Evolutionary conservation across 495 filamentous ascomycete genomes (phyloP), one percentile per base, ranked within the genome.

Genomic region (Tuber umbilicatum): DNA sequence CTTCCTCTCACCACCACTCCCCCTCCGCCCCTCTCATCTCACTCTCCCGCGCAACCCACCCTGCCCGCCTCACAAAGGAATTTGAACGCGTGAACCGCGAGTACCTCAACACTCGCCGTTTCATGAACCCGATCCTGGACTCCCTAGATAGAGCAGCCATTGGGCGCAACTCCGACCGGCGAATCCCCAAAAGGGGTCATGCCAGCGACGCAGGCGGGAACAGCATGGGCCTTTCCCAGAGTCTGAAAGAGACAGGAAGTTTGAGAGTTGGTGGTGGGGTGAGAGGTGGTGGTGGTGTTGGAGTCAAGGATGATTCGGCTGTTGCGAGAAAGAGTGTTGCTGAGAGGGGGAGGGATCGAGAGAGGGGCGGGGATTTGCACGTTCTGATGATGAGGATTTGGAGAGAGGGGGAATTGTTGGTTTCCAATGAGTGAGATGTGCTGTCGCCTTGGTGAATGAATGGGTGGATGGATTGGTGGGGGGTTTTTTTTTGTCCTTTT

Each of bases 21-120:
- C 27, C 55, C n/a, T 64, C 55, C 55, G 12, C n/a, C 1, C 10
- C 27, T 27, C 55, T 64, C n/a, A 64, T 64, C 55, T n/a, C 55
- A 5, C 55, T 64, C 55, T 64, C 55, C 12, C n/a, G 55, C 2
- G 55, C n/a, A 16, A 31, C 27, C n/a, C 55, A 64, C 35, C 79
- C 73, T 10, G 73, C 78, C 37, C 86, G 89, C 19, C 83, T 89
- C 35, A 83, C 85, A 74, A 86, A 86, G 77, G 83, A 88, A 68
- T 86, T 90, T 31, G 89, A 92, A 82, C 85, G 88, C 42, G 89
- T 89, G 0, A 87, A 85, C 6, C 86, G 89, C 81, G 89, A 91
- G 78, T 92, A 91, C 76, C 84, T 88, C 9, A 89, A 90, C 27
- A 88, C 91, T n/a, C 84, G 90, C 50, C 84, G 90, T 35, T 89